These are phyloP conservation scores for Cystobasidiopsis lactophilus DNA, from an alignment of 768 basidiomycete genomes.

Conservation along the genomic window DNA sequence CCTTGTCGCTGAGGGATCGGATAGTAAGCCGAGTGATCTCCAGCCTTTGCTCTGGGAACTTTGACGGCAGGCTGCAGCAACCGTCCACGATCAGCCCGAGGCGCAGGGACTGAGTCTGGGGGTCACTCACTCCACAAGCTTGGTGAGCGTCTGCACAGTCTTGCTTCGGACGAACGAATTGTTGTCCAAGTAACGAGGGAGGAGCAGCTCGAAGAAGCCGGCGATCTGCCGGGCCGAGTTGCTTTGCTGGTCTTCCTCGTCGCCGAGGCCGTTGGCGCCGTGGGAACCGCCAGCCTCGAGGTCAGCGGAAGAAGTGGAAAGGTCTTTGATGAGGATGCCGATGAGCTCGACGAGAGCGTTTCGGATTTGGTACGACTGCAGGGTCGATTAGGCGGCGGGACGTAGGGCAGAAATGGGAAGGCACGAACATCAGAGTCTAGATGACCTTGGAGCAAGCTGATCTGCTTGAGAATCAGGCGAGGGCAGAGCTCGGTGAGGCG, in stretches of 20 bases:
- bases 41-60: slow-evolving; percentile 70
- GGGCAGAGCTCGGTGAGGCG: slow-evolving; percentile 60
- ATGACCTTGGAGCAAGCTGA: slow-evolving; percentile 59
- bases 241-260: slow-evolving; percentile 26
- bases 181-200: slow-evolving; percentile 67
- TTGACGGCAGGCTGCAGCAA: slow-evolving; percentile 34
- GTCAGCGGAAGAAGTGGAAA: slow-evolving; percentile 37
- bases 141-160: slow-evolving; percentile 51
- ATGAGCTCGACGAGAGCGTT: slow-evolving; percentile 82
- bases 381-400: neutral
- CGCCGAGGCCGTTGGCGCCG: slow-evolving; percentile 4
- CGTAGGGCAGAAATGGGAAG: slow-evolving; percentile 7
- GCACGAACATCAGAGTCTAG: slow-evolving; percentile 64
- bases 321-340: slow-evolving; percentile 59
- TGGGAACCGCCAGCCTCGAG: slow-evolving; percentile 23
- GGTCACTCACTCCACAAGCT: slow-evolving; percentile 42
- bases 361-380: slow-evolving; percentile 82
- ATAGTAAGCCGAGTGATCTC: slow-evolving; percentile 54
- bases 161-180: slow-evolving; percentile 81
- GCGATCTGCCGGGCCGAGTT: slow-evolving; percentile 37
- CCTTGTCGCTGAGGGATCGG: slow-evolving; percentile 69
- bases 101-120: no score
- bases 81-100: no score
- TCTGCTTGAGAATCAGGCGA: slow-evolving; percentile 63
- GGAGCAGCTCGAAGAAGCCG: slow-evolving; percentile 56